A percentile compares a stretch with the other conserved stretches of the same genome.
phyloP scores from a whole-genome alignment of 495 filamentous ascomycete genomes.

The Penicillium flavigenum region DNA sequence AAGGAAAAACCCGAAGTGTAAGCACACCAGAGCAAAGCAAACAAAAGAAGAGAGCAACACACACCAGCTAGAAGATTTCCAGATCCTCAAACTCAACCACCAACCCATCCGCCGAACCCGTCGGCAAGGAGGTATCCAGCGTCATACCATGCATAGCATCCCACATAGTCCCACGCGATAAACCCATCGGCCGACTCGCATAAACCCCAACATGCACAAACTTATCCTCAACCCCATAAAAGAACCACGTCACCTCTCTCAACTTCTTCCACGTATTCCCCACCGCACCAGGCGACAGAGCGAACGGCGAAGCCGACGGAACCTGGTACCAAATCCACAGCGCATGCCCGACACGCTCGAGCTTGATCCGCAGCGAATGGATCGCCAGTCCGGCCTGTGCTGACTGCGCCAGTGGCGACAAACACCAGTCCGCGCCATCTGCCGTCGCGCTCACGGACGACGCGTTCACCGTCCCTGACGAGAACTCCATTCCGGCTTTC shows the following conservation, averaged over 20 bases:
- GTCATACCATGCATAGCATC: conserved; percentile 45
- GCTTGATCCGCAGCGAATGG: conserved; percentile 54
- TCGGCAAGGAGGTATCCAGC: conserved; percentile 23
- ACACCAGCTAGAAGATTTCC: conserved; percentile 48
- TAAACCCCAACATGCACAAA: conserved; percentile 57
- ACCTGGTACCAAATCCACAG: conserved; percentile 60
- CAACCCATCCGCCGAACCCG: conserved; percentile 41
- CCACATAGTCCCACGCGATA: conserved; percentile 41
- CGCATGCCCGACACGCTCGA: conserved; percentile 56
- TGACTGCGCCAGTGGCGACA: conserved; percentile 44
- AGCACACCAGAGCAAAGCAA: conserved; percentile 10
- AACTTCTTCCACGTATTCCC: conserved; percentile 56
- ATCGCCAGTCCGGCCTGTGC: conserved; percentile 20
- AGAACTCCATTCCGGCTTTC: conserved; percentile 59
- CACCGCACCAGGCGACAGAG: conserved; percentile 38
- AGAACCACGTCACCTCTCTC: conserved; percentile 60
- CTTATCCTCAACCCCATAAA: conserved; percentile 60
- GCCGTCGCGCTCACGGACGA: conserved; percentile 56
- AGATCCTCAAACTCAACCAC: conserved; percentile 58
- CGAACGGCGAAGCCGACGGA: conserved; percentile 38
- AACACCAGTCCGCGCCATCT: conserved; percentile 58
- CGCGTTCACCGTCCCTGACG: conserved; percentile 50
- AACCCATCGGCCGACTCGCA: conserved; percentile 52
- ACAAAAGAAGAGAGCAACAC: conserved; percentile 11
- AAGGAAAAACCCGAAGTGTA: conserved; percentile 1